These are phyloP conservation scores for Silene vulgaris DNA, from an alignment of 179 eudicot species.

Conservation along the genomic window DNA sequence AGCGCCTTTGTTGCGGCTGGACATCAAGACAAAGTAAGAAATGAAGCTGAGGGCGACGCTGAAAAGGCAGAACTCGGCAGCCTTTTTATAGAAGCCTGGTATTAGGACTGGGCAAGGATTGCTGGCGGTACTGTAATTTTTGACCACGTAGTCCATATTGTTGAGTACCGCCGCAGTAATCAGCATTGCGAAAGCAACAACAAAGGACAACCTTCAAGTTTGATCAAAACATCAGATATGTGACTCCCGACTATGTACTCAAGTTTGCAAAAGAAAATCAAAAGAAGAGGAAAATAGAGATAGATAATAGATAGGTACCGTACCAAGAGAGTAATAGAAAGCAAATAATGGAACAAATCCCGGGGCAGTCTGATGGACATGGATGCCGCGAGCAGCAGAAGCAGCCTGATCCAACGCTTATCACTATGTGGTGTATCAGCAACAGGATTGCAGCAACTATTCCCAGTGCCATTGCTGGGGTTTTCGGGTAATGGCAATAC, in stretches of 20 bases:
- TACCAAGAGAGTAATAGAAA: slow-evolving; percentile 76
- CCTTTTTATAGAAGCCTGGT: not conserved
- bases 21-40: slow-evolving; percentile 12
- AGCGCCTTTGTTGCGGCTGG: not conserved
- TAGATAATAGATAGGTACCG: slow-evolving; percentile 34
- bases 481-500: slow-evolving; percentile 50
- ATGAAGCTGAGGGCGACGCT: slow-evolving; percentile 16
- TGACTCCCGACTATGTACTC: too few species aligned
- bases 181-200: slow-evolving; percentile 8
- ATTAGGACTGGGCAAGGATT: not conserved
- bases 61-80: slow-evolving; percentile 11
- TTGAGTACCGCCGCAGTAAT: slow-evolving; percentile 8
- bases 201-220: slow-evolving; percentile 13
- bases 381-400: slow-evolving; percentile 49
- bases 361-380: slow-evolving; percentile 34
- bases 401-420: slow-evolving; percentile 53
- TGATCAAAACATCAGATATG: not conserved
- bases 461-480: slow-evolving; percentile 62
- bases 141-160: not conserved
- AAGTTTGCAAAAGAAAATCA: too few species aligned
- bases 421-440: slow-evolving; percentile 47
- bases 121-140: not conserved
- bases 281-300: too few species aligned
- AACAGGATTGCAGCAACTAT: slow-evolving; percentile 51
- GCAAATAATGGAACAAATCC: slow-evolving; percentile 49